A percentile compares a stretch with the other conserved stretches of the same genome.
phyloP scores from a whole-genome alignment of 768 basidiomycete species.

The Boletus eberwhitei region DNA sequence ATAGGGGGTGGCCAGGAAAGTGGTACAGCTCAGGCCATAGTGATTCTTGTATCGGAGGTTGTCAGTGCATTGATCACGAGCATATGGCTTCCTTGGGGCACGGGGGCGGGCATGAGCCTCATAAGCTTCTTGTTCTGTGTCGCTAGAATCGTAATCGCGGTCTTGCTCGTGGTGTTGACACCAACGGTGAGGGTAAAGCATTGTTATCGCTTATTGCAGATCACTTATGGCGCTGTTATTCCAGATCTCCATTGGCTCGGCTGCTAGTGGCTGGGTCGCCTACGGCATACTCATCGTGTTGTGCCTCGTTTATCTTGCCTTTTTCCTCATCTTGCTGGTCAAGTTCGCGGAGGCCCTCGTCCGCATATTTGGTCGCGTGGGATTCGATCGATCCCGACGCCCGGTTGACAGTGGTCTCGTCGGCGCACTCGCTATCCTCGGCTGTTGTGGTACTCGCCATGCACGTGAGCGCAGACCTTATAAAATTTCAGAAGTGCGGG shows the following conservation, averaged over 20 bases:
- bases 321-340: slow-evolving; percentile 74
- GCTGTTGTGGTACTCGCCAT: slow-evolving; percentile 57
- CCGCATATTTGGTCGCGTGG: slow-evolving; percentile 70
- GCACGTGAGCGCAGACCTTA: slow-evolving; percentile 21
- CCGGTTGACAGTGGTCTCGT: slow-evolving; percentile 83
- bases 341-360: slow-evolving; percentile 84
- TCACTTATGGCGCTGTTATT: slow-evolving; percentile 9
- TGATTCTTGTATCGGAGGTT: slow-evolving; percentile 88
- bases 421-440: slow-evolving; percentile 72
- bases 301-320: slow-evolving; percentile 78
- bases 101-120: slow-evolving; percentile 94
- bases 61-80: slow-evolving; percentile 83
- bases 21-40: slow-evolving; percentile 87
- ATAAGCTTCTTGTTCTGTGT: slow-evolving; percentile 93
- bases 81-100: slow-evolving; percentile 95
- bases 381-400: slow-evolving; percentile 81
- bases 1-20: slow-evolving; percentile 88
- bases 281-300: slow-evolving; percentile 88
- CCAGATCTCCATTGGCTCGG: slow-evolving; percentile 79
- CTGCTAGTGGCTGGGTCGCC: slow-evolving; percentile 88
- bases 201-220: not conserved
- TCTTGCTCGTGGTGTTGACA: slow-evolving; percentile 85
- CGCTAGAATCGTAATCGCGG: slow-evolving; percentile 83
- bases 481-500: slow-evolving; percentile 25
- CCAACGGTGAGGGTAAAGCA: slow-evolving; percentile 62